Base-by-base conservation (phyloP, 768 basidiomycete species). In the Clathrus columnatus region DNA sequence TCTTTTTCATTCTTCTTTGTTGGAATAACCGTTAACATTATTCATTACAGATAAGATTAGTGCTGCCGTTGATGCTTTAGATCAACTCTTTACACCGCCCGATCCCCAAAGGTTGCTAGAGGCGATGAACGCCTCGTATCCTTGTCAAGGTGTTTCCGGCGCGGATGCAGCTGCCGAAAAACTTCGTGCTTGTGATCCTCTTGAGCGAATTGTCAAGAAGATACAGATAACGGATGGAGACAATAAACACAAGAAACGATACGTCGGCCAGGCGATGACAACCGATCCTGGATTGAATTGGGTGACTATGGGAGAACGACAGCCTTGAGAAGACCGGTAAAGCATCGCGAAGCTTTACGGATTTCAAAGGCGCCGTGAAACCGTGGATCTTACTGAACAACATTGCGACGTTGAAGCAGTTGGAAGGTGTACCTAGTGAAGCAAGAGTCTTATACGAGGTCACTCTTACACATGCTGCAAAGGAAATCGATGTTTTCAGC, bases 231-330 rank as follows among this genome's bases (percentile, higher is more conserved):
- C 87, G 17, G 62, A 69, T 4, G 74, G 79, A 8, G 56, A 70
- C n/a, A 30, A 65, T 16, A 59, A 62, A 10, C 61, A n/a, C n/a
- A 64, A 20, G 58, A 66, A 7, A 63, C 72, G 2, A 72, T 82
- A 5, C 75, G 79, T 18, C 77, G 73, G 20, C 76, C 91, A 48
- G 74, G 74, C 0, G 82, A 87, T 14, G 95, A 99, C 63, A 72
- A 86, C 50, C 88, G 95, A 57, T 82, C 96, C 78, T 86, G 91
- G 60, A 71, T 84, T n/a, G 94, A 97, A 67, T 83, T 97, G 57
- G 91, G 10, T 80, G 84, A 46, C 67, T 96, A 53, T 97, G 92
- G 88, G 87, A 89, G 62, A 83, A 79, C 2, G 89, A 93, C 57
- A 84, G 76, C 63, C 60, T 85, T 14, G 89, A 89, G 26, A 82